Base-by-base conservation (phyloP, 2,329 filamentous ascomycete genomes). In the Nemania sp. region DNA sequence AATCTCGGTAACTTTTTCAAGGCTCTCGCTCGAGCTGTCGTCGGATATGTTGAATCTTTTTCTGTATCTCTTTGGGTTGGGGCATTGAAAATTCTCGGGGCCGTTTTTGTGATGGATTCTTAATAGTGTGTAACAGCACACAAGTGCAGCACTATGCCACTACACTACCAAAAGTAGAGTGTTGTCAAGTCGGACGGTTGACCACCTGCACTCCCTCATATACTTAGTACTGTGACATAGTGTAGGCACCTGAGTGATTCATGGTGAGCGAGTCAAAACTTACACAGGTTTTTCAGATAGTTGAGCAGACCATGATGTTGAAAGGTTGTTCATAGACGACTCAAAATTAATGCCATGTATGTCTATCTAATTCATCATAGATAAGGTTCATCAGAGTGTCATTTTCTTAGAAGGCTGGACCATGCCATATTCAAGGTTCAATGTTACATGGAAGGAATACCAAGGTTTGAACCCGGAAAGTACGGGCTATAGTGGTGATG, bases 41-140 rank as follows among this genome's bases (percentile, higher is more conserved):
- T 8, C 23, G 42, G 14, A 45, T 20, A 23, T 45, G 12, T 45
- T 34, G 28, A 34, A 33, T 34, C 30, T 45, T 24, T 45, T 45
- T 23, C 19, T 19, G 41, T 30, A 28, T 31, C 24, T 43, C 17
- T n/a, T 22, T 17, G 15, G 19, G 14, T 15, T 45, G 14, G 42
- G 42, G 28, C 19, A n/a, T 45, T 8, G 42, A 15, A 20, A 24
- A 3, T n/a, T 33, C 28, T 34, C 28, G 28, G 19, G 15, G 24
- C 8, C 11, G 42, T 45, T 45, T 34, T 30, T 45, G 19, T 17
- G 30, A 20, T 33, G 17, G 14, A 24, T 17, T 45, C 17, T 9
- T 17, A 44, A 31, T 44, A 44, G 41, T 33, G 19, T n/a, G n/a
- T n/a, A n/a, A n/a, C n/a, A n/a, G n/a, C n/a, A n/a, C n/a, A n/a